A percentile compares a stretch with the other conserved stretches of the same genome.
phyloP scores from a whole-genome alignment of 192 early-diverging fungal genomes.

The Coemansia sp. region DNA sequence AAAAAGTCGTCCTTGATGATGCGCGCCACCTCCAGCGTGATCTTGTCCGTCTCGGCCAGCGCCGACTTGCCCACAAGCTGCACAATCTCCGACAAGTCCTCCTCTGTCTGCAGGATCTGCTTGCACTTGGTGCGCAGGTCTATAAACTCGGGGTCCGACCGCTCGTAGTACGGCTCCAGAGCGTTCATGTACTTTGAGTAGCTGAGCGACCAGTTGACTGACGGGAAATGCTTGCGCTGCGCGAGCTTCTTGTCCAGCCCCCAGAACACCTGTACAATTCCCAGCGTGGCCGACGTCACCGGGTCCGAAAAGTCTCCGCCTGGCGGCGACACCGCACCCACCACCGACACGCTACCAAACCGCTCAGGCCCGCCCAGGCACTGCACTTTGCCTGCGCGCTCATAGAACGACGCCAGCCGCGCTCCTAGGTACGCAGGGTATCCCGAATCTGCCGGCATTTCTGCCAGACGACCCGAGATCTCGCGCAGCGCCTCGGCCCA shows the following conservation, averaged over 20 bases:
- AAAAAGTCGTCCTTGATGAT: constrained; percentile 99
- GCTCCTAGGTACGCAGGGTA: constrained; percentile 99
- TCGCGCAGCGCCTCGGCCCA: constrained; percentile 99
- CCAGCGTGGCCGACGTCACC: constrained; percentile 91
- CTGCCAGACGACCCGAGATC: constrained; percentile 98
- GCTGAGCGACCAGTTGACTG: constrained; percentile 96
- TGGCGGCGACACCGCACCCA: constrained; percentile 99
- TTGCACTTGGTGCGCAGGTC: constrained; percentile 87
- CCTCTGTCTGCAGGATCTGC: constrained; percentile 98
- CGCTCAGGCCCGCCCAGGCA: constrained; percentile 93
- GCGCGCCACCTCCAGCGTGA: constrained; percentile 94
- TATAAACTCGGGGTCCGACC: constrained; percentile 90
- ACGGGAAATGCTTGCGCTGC: constrained; percentile 99
- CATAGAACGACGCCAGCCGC: constrained; percentile 98
- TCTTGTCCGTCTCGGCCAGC: constrained; percentile 95
- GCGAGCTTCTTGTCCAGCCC: constrained; percentile 99
- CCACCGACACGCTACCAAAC: constrained; percentile 92
- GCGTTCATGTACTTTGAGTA: constrained; percentile 99
- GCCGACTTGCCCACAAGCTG: constrained; percentile 97
- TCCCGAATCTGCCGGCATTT: constrained; percentile 98
- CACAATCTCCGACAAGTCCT: constrained; percentile 98
- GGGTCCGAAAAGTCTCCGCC: constrained; percentile 99
- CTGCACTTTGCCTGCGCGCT: constrained; percentile 96
- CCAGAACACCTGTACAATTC: constrained; percentile 99
- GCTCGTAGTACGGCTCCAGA: constrained; percentile 92